Conservation (phyloP, 2,329 filamentous ascomycete species). For the Teratosphaeria zuluensis region DNA sequence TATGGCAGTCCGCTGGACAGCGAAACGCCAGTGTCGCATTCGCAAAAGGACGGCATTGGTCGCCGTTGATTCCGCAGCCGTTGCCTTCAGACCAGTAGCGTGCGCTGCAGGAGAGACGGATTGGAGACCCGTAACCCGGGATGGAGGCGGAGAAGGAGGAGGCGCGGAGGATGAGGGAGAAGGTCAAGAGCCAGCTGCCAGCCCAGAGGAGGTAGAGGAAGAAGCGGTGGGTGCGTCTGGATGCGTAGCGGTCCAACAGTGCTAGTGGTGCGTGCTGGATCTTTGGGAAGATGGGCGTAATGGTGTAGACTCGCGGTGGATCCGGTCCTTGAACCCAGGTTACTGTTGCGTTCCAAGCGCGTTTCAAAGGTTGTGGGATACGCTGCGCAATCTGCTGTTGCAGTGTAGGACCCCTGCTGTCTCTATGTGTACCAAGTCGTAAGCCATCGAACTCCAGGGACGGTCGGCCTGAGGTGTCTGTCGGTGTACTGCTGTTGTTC, state of each 20-base stretch:
- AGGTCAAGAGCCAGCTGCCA: constrained; percentile 58
- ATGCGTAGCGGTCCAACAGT: constrained; percentile 54
- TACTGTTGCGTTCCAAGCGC: constrained; percentile 27
- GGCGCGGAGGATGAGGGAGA: constrained; percentile 57
- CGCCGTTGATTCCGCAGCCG: constrained; percentile 63
- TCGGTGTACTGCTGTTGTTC: neutral
- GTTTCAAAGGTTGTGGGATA: constrained; percentile 18
- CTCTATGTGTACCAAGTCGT: constrained; percentile 6
- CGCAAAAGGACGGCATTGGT: constrained; percentile 64
- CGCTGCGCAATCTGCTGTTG: constrained; percentile 13
- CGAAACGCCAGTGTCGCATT: constrained; percentile 62
- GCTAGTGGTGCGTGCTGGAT: constrained; percentile 59
- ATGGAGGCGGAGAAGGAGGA: constrained; percentile 53
- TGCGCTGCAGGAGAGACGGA: constrained; percentile 55
- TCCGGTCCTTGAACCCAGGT: constrained; percentile 42
- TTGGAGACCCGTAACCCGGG: constrained; percentile 56
- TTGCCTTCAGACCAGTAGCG: constrained; percentile 64
- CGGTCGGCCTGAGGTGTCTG: constrained; percentile 6
- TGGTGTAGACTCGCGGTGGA: constrained; percentile 39
- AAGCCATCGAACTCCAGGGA: constrained; percentile 19
- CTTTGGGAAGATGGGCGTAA: constrained; percentile 48
- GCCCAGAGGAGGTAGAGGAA: constrained; percentile 52
- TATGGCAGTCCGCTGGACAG: constrained; percentile 63
- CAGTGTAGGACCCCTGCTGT: constrained; percentile 10
- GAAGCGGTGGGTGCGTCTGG: constrained; percentile 49